Evolutionary conservation across 306 rosid species (phyloP), one percentile per base, ranked within the genome.

Genomic region (Cucurbita pepo): DNA sequence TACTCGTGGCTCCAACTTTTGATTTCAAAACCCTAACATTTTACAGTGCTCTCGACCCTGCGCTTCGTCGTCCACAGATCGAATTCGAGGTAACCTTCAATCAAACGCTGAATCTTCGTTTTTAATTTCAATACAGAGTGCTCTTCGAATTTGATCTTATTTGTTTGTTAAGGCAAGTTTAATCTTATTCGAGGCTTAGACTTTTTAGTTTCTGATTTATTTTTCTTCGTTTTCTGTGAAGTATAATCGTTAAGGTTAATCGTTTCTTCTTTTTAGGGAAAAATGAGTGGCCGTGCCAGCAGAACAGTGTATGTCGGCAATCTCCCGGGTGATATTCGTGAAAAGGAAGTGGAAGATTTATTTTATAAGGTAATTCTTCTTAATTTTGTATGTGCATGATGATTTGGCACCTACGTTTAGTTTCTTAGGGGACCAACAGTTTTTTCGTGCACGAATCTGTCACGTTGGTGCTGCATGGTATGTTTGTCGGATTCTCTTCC

Each of bases 261-360:
- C 11, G 14, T 43, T 57, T 70, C n/a, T 53, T n/a, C 2, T 53
- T 14, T 12, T 62, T 53, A 84, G 89, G 81, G 69, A 82, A 79
- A 30, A 67, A 94, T 95, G 97, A 95, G 99, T 56, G 81, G 96
- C 78, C 95, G 91, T 45, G 82, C 89, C 3, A 95, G 97, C 87
- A 88, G 91, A 82, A 91, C 96, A 44, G 83, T 95, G 21, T 95
- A 91, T 81, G 99, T 95, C 37, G 99, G 99, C 62, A 95, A 95
- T 78, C 95, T 95, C 11, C 99, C 99, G 10, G 99, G 97, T 22
- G 99, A 95, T 80, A 89, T 95, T 63, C 99, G 97, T 62, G 99
- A 95, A 85, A 89, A 96, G 78, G 99, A 95, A 84, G 99, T 95
- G 61, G 97, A 95, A 69, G 99, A 95, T 76, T 82, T 95, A 79